A percentile compares a stretch with the other conserved stretches of the same genome.
These are phyloP conservation scores for Tuber umbilicatum DNA, from an alignment of 495 filamentous ascomycete species.

Conservation along the genomic window DNA sequence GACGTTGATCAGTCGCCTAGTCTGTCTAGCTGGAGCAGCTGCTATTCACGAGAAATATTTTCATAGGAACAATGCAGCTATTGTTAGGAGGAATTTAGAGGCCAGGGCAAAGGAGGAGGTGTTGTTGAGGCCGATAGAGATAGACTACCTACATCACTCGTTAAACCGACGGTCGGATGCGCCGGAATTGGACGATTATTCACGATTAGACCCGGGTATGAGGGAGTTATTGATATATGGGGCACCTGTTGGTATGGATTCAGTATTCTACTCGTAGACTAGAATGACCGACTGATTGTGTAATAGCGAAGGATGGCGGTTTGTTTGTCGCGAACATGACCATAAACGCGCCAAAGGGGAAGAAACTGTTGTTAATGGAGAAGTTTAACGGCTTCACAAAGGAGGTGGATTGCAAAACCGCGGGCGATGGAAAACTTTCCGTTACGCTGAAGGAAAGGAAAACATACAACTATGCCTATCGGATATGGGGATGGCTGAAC, in stretches of 20 bases:
- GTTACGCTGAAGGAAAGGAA: conserved; percentile 15
- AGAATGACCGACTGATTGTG: neutral
- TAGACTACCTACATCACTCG: conserved; percentile 2
- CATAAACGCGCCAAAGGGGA: conserved; percentile 35
- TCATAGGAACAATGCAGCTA: neutral
- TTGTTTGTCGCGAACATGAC: conserved; percentile 42
- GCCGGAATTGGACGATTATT: conserved; percentile 21
- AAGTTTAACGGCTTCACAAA: conserved; percentile 40
- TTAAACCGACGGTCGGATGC: conserved; percentile 13
- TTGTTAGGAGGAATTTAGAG: neutral
- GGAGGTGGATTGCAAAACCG: conserved; percentile 39
- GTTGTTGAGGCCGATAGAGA: conserved; percentile 4
- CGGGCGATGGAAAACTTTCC: conserved; percentile 21
- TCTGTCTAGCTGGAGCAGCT: conserved; percentile 1
- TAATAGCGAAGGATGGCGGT: conserved; percentile 30
- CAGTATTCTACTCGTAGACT: neutral
- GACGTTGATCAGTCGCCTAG: conserved; percentile 8
- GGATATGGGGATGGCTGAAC: conserved; percentile 19
- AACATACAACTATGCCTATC: conserved; percentile 12
- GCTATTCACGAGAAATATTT: neutral
- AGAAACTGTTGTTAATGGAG: conserved; percentile 41
- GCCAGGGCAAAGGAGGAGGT: neutral
- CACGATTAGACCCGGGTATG: conserved; percentile 30
- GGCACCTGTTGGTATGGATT: conserved; percentile 15
- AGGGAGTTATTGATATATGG: conserved; percentile 42